Percentiles rank a stretch among this genome's conserved stretches.
Conservation (phyloP, 495 filamentous ascomycete genomes). For the Astrocystis sublimbata region DNA sequence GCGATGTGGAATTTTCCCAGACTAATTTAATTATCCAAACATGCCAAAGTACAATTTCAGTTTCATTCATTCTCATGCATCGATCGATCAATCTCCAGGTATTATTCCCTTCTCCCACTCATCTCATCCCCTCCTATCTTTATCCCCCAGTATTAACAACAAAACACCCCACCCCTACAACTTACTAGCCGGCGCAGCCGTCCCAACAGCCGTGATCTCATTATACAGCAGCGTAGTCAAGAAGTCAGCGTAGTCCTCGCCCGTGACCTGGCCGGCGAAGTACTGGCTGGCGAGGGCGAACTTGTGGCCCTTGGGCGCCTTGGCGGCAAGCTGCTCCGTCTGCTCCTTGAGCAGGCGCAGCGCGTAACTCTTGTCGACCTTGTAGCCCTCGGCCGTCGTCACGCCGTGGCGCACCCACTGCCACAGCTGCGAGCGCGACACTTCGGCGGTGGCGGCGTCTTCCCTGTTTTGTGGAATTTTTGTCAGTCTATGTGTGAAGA, state of each 20-base stretch:
- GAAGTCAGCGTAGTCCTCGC: constrained; percentile 97
- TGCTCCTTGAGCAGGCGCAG: constrained; percentile 84
- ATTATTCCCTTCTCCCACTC: too few relatives aligned
- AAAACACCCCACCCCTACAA: neutral
- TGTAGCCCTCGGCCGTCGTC: constrained; percentile 84
- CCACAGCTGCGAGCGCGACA: constrained; percentile 90
- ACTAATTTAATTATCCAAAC: too few relatives aligned
- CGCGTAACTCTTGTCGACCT: constrained; percentile 87
- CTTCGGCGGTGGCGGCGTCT: constrained; percentile 96
- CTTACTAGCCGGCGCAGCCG: constrained; percentile 70
- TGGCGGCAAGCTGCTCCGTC: constrained; percentile 69
- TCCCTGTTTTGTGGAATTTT: constrained; percentile 52
- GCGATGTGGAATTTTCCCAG: too few relatives aligned
- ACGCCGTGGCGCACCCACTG: constrained; percentile 92
- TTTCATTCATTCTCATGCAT: too few relatives aligned
- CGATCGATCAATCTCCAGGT: too few relatives aligned
- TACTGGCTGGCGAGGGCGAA: constrained; percentile 88
- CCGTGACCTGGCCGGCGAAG: constrained; percentile 89
- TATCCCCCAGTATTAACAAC: neutral
- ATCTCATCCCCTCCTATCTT: neutral
- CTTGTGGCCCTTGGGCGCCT: constrained; percentile 88
- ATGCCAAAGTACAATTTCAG: too few relatives aligned
- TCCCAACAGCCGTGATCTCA: constrained; percentile 85
- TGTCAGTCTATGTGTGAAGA: neutral
- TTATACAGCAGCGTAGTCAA: constrained; percentile 90